Evolutionary conservation across 2,329 filamentous ascomycete genomes (phyloP).

Genomic region (Colletotrichum nymphaeae): DNA sequence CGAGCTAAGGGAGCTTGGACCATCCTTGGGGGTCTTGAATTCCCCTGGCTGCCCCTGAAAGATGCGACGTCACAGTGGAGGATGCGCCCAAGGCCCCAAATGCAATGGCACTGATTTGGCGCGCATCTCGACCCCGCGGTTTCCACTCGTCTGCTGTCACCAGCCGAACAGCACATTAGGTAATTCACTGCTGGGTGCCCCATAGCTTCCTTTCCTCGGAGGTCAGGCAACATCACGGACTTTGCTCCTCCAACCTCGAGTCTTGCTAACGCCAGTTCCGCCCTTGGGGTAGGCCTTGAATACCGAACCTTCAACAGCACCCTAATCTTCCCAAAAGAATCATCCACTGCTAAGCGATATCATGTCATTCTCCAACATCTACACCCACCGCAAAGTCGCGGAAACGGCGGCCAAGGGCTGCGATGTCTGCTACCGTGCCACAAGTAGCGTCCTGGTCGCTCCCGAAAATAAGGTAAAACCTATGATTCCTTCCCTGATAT

Average conservation of each 20-base stretch:
- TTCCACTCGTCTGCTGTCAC: not conserved
- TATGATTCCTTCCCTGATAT: not conserved
- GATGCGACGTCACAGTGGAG: constrained; percentile 32
- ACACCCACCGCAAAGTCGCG: constrained; percentile 87
- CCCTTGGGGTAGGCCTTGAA: not conserved
- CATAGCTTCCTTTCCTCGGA: not conserved
- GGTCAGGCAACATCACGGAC: not conserved
- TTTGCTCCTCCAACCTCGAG: not conserved
- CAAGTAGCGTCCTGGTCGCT: constrained; percentile 87
- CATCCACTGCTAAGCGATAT: not conserved
- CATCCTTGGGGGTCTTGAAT: not conserved
- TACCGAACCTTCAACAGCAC: not conserved
- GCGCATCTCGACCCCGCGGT: constrained; percentile 18
- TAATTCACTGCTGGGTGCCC: not conserved
- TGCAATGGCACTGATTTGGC: not conserved
- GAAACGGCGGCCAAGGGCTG: constrained; percentile 87
- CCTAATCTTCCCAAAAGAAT: not conserved
- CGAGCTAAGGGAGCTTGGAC: constrained; percentile 24
- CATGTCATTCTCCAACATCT: constrained; percentile 79
- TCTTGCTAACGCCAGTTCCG: not conserved
- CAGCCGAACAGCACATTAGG: not conserved
- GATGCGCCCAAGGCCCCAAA: not conserved
- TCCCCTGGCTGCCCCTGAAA: constrained; percentile 11
- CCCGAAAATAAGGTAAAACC: constrained; percentile 82
- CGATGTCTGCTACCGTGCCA: constrained; percentile 91